phyloP scores from a whole-genome alignment of 495 filamentous ascomycete genomes.

The Aspergillus biplanus region DNA sequence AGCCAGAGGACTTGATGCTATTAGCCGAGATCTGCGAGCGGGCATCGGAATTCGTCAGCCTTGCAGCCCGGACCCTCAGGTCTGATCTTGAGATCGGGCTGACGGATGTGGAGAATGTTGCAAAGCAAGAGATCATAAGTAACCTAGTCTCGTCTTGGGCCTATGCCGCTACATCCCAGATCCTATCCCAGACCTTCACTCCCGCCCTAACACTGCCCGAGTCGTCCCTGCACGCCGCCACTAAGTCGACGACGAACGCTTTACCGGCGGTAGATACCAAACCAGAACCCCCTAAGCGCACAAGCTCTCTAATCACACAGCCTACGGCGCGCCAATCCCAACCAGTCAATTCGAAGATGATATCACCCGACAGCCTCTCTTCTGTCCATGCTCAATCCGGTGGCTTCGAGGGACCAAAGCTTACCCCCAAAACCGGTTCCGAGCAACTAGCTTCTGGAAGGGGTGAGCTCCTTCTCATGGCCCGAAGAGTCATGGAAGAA shows the following conservation, averaged over 20 bases:
- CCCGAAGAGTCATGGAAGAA: constrained; percentile 74
- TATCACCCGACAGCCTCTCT: constrained; percentile 25
- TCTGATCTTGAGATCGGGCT: constrained; percentile 62
- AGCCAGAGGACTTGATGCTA: constrained; percentile 73
- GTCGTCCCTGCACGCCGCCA: constrained; percentile 49
- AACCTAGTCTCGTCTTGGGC: constrained; percentile 85
- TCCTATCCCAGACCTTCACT: constrained; percentile 76
- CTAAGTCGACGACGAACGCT: constrained; percentile 31
- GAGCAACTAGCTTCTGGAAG: constrained; percentile 82
- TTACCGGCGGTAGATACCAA: constrained; percentile 44
- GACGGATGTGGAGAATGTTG: constrained; percentile 36
- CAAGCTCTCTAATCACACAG: constrained; percentile 45
- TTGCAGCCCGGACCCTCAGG: constrained; percentile 74
- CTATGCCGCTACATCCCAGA: constrained; percentile 76
- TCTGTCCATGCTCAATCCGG: constrained; percentile 30
- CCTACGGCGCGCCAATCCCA: constrained; percentile 31
- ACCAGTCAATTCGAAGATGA: constrained; percentile 39
- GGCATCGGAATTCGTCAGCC: constrained; percentile 78
- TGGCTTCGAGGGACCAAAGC: constrained; percentile 34
- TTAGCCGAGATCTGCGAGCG: constrained; percentile 81
- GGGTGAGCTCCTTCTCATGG: constrained; percentile 80
- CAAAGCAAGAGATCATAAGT: constrained; percentile 63
- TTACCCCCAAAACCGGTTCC: constrained; percentile 62
- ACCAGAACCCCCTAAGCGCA: constrained; percentile 45
- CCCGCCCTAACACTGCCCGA: constrained; percentile 67